Evolutionary conservation across 805 yeast genomes (phyloP), one percentile per base, ranked within the genome.

Genomic region (Ogataea pilisensis): DNA sequence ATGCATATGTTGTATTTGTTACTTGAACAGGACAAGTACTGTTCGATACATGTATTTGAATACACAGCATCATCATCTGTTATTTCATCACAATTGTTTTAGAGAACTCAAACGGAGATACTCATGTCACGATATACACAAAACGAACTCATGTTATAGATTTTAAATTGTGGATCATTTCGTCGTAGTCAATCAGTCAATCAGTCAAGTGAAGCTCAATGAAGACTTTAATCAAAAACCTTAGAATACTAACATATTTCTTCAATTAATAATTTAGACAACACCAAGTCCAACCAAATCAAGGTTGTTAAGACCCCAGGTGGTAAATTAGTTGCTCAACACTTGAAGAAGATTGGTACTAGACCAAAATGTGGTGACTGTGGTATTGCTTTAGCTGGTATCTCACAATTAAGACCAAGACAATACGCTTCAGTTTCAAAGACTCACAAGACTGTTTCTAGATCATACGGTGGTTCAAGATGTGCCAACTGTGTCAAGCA

Each of bases 271-370:
- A 33, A 18, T 51, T 49, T 63, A 86, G 95, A 89, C 96, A 93
- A 93, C 95, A 90, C 99, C 84, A 85, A 83, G 76, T 93, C 99
- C 64, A 93, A 93, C 96, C 87, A 85, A 81, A 91, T 93, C 81
- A 91, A 86, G 90, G 95, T 91, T 75, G 95, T 91, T 66, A 93
- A 91, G 87, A 93, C 99, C 76, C 99, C 99, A 75, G 99, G 99
- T 82, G 98, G 98, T 71, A 85, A 84, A 75, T 83, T 93, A 75
- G 83, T 89, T 70, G 96, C 96, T 69, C 96, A 90, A 75, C 99
- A 93, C 80, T 78, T 88, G 68, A 87, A 87, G 85, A 89, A 89
- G 82, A 67, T 68, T 60, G 95, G 88, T 65, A 70, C 95, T 65
- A 81, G 87, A 76, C 84, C 83, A 68, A 83, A 81, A 71, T 83